A percentile compares a stretch with the other conserved stretches of the same genome.
These are phyloP conservation scores for Gossypium aridum DNA, from an alignment of 441 rosid genomes.

Conservation along the genomic window DNA sequence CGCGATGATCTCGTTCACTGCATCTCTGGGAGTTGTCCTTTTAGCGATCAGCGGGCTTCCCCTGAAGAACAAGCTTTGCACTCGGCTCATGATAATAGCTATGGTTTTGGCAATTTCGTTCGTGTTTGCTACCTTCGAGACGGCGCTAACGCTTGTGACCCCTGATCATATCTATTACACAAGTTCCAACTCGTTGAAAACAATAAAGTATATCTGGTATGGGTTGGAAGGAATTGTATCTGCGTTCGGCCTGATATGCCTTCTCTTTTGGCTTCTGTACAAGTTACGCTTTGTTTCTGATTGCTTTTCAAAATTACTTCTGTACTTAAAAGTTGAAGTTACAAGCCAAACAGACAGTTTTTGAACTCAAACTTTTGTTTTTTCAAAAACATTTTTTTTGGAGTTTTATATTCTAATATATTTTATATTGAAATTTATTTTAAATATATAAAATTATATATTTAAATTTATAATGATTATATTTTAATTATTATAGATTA, in stretches of 20 bases:
- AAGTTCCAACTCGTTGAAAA: no score
- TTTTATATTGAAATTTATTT: no score
- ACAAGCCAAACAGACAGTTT: no score
- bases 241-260: background rate
- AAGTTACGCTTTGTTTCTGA: no score
- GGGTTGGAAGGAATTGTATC: background rate
- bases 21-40: background rate
- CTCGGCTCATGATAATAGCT: background rate
- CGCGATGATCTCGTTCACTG: background rate
- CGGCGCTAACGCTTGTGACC: background rate
- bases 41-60: background rate
- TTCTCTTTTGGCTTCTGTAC: background rate
- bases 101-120: background rate
- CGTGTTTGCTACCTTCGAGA: background rate
- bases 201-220: background rate
- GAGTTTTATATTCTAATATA: no score
- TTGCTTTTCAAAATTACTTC: no score
- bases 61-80: background rate
- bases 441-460: no score
- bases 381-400: no score
- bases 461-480: no score
- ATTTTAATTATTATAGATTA: no score
- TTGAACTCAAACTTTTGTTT: no score
- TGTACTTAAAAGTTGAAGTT: no score
- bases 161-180: background rate